A percentile compares a stretch with the other conserved stretches of the same genome.
Conservation (phyloP, 306 rosid genomes). For the Sphenostylis stenocarpa region DNA sequence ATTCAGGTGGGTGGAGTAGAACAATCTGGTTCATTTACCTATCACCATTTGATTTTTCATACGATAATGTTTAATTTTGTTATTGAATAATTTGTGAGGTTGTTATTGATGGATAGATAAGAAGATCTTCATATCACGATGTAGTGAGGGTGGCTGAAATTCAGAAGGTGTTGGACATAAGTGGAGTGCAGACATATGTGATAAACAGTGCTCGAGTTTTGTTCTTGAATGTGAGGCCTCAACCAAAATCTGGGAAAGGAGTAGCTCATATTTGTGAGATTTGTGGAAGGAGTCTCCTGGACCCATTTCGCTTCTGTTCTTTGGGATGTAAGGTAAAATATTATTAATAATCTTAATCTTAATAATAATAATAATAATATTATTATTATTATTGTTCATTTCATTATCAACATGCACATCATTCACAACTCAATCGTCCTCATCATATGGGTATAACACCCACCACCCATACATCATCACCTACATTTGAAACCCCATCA, state of each 20-base stretch:
- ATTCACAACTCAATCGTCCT: slow-evolving; percentile 48
- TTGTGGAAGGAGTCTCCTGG: slow-evolving; percentile 84
- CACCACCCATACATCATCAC: slow-evolving; percentile 69
- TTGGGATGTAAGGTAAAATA: slow-evolving; percentile 90
- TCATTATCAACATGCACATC: slow-evolving; percentile 53
- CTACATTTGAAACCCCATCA: slow-evolving; percentile 51
- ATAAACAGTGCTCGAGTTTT: slow-evolving; percentile 89
- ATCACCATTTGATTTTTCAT: background rate
- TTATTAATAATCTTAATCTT: background rate
- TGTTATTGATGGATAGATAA: slow-evolving; percentile 47
- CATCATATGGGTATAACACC: slow-evolving; percentile 51
- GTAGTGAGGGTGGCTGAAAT: slow-evolving; percentile 85
- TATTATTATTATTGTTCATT: slow-evolving; percentile 7
- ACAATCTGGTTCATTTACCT: background rate
- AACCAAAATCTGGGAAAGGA: slow-evolving; percentile 80
- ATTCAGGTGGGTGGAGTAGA: slow-evolving; percentile 53
- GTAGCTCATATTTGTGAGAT: slow-evolving; percentile 86
- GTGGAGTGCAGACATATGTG: slow-evolving; percentile 93
- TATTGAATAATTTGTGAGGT: background rate
- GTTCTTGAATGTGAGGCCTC: slow-evolving; percentile 94
- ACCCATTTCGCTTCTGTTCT: slow-evolving; percentile 87
- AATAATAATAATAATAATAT: too few species aligned
- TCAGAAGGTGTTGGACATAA: slow-evolving; percentile 69
- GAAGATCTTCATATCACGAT: slow-evolving; percentile 94
- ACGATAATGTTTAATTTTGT: background rate